These are phyloP conservation scores for Discostella stelligeroides DNA, from an alignment of 108 stramenopile species.

Conservation along the genomic window DNA sequence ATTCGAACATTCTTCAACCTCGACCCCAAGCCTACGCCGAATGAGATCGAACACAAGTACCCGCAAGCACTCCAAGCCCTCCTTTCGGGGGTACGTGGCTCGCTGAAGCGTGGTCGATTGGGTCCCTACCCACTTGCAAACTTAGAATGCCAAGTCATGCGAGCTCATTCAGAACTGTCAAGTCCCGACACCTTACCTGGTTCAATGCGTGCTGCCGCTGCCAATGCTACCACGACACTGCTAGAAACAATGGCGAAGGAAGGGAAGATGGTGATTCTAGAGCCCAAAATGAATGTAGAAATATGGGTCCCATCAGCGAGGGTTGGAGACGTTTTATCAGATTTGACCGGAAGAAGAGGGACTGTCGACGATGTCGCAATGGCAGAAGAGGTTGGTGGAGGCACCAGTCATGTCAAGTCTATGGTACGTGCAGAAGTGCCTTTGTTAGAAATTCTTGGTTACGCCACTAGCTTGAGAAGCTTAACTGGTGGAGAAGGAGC, in stretches of 20 bases:
- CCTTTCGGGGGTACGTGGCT: conserved; percentile 75
- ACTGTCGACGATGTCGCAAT: conserved; percentile 78
- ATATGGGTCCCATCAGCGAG: conserved; percentile 71
- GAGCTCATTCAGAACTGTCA: conserved; percentile 75
- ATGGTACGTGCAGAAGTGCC: conserved; percentile 84
- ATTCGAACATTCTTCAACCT: conserved; percentile 66
- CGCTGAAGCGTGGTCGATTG: conserved; percentile 72
- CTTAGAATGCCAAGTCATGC: conserved; percentile 67
- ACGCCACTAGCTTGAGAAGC: conserved; percentile 81
- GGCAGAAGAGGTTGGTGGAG: conserved; percentile 49
- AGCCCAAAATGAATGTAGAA: conserved; percentile 88
- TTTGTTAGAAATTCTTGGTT: conserved; percentile 84
- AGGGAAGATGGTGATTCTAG: conserved; percentile 55
- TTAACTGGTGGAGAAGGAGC: conserved; percentile 85
- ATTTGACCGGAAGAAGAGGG: conserved; percentile 82
- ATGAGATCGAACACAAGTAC: conserved; percentile 56
- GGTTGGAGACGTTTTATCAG: conserved; percentile 86
- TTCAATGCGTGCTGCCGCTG: conserved; percentile 74
- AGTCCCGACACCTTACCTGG: conserved; percentile 72
- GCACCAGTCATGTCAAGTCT: conserved; percentile 55
- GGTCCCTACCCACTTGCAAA: conserved; percentile 74
- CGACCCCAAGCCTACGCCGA: conserved; percentile 45
- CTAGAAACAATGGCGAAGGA: conserved; percentile 41
- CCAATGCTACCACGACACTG: conserved; percentile 60
- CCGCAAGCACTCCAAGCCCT: conserved; percentile 65